Conservation (phyloP, 768 basidiomycete species). For the Amanita thiersii region DNA sequence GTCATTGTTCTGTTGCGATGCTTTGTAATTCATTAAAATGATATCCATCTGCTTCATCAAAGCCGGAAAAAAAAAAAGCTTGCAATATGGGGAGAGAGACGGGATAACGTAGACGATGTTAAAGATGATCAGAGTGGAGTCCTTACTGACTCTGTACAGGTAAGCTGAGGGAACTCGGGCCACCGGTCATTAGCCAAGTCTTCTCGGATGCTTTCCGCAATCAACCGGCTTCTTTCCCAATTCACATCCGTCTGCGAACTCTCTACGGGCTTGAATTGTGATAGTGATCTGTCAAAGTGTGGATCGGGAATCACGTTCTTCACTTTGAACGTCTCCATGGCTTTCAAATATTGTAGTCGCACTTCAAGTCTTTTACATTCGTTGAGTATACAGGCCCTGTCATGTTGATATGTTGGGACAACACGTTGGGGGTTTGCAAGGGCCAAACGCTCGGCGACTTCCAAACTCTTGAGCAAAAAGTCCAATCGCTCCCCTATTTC, state of each 20-base stretch:
- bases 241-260: conserved; percentile 20
- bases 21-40: no score
- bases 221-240: conserved; percentile 25
- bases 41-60: no score
- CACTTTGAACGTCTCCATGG: background rate
- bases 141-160: conserved; percentile 20
- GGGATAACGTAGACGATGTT: no score
- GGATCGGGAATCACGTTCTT: background rate
- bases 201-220: conserved; percentile 21
- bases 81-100: no score
- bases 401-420: conserved; percentile 19
- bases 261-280: conserved; percentile 3
- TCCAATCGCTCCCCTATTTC: background rate
- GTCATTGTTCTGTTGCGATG: no score
- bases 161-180: conserved; percentile 21
- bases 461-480: background rate
- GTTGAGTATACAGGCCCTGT: conserved; percentile 16
- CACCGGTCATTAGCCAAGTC: conserved; percentile 21
- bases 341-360: conserved; percentile 8
- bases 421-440: conserved; percentile 36
- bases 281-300: background rate
- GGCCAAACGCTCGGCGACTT: conserved; percentile 26
- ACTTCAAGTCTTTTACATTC: conserved; percentile 8
- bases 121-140: background rate
- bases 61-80: no score